Percentiles rank a stretch among this genome's conserved stretches.
phyloP scores from a whole-genome alignment of 208 protist species.

The Trypanosoma grayi region DNA sequence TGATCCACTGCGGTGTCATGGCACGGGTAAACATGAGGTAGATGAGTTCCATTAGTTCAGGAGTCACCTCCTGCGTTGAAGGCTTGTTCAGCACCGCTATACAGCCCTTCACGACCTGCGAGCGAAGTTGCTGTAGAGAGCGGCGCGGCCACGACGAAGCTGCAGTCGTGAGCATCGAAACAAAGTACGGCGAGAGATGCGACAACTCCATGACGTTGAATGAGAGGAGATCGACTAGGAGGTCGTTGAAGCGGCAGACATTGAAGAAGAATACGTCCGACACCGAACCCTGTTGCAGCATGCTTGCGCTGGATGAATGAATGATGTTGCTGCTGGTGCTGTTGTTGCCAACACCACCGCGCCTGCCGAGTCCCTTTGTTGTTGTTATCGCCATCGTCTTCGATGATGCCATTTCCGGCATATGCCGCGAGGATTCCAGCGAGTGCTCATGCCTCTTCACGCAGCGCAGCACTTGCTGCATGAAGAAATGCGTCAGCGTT shows the following conservation, averaged over 20 bases:
- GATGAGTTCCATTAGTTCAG: slow-evolving; percentile 53
- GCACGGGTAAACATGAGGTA: slow-evolving; percentile 51
- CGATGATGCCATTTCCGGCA: neutral
- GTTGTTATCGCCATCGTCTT: neutral
- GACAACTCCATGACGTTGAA: slow-evolving; percentile 80
- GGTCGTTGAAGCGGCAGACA: slow-evolving; percentile 67
- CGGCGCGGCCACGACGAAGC: slow-evolving; percentile 51
- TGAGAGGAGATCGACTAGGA: slow-evolving; percentile 78
- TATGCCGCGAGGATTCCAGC: neutral
- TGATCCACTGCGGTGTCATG: slow-evolving; percentile 51
- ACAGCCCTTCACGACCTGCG: slow-evolving; percentile 69
- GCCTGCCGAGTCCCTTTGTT: neutral
- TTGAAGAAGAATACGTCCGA: slow-evolving; percentile 78
- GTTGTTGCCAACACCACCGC: neutral
- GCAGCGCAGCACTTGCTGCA: slow-evolving; percentile 44
- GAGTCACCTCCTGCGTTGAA: slow-evolving; percentile 46
- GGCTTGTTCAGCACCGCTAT: slow-evolving; percentile 72
- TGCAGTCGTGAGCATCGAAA: slow-evolving; percentile 45
- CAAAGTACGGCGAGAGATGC: slow-evolving; percentile 52
- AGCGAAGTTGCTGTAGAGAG: slow-evolving; percentile 59
- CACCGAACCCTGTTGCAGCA: neutral
- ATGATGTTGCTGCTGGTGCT: no score
- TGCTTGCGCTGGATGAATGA: no score
- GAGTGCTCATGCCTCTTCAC: slow-evolving; percentile 30
- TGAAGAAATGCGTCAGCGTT: slow-evolving; percentile 69